Percentiles rank a stretch among this genome's conserved stretches.
Conservation (phyloP, 805 yeast species). For the Zygoascus tannicola region DNA sequence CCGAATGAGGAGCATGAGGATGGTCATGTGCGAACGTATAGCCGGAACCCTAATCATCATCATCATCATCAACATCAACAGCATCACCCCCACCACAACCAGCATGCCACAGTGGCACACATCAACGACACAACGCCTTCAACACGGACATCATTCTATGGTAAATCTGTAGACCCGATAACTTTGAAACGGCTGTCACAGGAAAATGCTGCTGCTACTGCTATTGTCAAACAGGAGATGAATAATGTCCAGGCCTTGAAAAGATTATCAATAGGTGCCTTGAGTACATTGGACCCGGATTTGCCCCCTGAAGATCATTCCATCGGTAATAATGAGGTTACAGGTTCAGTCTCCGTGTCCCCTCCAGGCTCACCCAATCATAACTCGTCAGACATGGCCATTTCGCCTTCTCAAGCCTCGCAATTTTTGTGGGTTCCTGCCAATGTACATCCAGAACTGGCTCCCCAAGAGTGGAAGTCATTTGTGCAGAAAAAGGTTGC, state of each 20-base stretch:
- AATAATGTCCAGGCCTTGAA: conserved; percentile 32
- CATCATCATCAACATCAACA: too few species aligned
- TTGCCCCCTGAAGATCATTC: conserved; percentile 20
- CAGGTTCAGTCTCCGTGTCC: too few species aligned
- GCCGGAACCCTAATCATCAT: too few species aligned
- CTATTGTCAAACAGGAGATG: conserved; percentile 35
- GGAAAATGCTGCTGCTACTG: conserved; percentile 18
- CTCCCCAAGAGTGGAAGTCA: conserved; percentile 65
- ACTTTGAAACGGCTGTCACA: conserved; percentile 12
- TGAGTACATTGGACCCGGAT: conserved; percentile 32
- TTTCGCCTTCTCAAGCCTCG: conserved; percentile 15
- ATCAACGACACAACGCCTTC: too few species aligned
- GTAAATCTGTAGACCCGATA: too few species aligned
- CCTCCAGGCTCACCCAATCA: neutral
- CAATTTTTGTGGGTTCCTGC: conserved; percentile 90
- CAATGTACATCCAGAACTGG: conserved; percentile 83
- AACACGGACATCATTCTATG: too few species aligned
- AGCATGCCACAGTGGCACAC: too few species aligned
- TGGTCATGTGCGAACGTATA: too few species aligned
- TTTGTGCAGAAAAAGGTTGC: conserved; percentile 33
- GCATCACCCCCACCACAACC: too few species aligned
- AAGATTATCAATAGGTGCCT: conserved; percentile 32
- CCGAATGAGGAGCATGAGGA: too few species aligned
- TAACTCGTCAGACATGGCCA: neutral
- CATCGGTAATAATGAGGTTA: too few species aligned